Evolutionary conservation across 2,329 filamentous ascomycete species (phyloP), one percentile per base, ranked within the genome.

Genomic region (Scorias spongiosa): DNA sequence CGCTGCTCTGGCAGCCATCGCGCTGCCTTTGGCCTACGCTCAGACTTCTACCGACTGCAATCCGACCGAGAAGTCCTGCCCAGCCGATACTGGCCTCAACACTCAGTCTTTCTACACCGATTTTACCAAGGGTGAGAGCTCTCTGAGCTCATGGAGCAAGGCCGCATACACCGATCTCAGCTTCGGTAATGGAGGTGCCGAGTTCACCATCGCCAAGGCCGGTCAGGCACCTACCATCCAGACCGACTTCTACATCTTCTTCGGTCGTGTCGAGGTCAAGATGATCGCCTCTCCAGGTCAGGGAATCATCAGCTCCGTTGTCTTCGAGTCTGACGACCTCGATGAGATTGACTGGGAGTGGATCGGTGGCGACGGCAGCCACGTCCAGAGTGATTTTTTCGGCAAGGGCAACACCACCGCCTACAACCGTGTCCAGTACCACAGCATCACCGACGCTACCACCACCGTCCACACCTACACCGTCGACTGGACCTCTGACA

Each of bases 291-390:
- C 86, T 1, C 65, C 69, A 1, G 86, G 86, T 17, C 67, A 66
- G 7, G 87, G 87, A 40, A 79, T 93, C 49, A 75, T 93, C 52
- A 86, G 80, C 57, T 73, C 81, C 51, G 80, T 93, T 58, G 88
- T 93, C 57, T 73, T 88, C 60, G 72, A 89, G 54, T 88, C 81
- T 44, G 81, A 89, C 51, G 80, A 85, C 54, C 71, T 89, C 9
- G 86, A 93, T 60, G 85, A 93, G 64, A 79, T 93, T 34, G 86
- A 93, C 58, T 91, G 84, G 76, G 84, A 89, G 59, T 84, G 84
- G 58, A 69, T 85, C 42, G 84, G 84, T 39, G 71, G 71, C 44
- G 77, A 84, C 55, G 62, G 66, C 46, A 73, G 68, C 14, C 63
- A 71, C 29, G 81, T 75, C 8, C 72, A 83, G 53, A 80, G 76